These are phyloP conservation scores for Claviceps sp. DNA, from an alignment of 2,329 filamentous ascomycete genomes.

Conservation along the genomic window DNA sequence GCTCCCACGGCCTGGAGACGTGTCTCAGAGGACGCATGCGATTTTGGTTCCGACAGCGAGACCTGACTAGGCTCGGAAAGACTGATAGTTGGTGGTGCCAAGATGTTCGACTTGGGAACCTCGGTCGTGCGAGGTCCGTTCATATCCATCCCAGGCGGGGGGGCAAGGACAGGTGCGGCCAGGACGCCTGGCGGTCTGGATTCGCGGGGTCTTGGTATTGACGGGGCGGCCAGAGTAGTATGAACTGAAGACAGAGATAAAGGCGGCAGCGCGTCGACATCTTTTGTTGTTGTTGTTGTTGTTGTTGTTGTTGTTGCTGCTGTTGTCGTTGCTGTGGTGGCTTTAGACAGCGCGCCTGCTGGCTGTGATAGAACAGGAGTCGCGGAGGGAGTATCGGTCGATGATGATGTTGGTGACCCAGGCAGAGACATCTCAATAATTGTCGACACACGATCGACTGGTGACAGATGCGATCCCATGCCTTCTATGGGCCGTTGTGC, in stretches of 20 bases:
- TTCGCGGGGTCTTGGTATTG: slow-evolving; percentile 13
- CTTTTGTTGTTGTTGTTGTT: slow-evolving; percentile 4
- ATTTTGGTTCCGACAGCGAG: background rate
- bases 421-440: no score
- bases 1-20: no score
- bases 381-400: background rate
- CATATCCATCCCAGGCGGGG: slow-evolving; percentile 19
- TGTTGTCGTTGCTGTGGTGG: no score
- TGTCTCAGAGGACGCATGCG: background rate
- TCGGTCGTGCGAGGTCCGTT: slow-evolving; percentile 14
- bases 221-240: slow-evolving; percentile 9
- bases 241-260: slow-evolving; percentile 6
- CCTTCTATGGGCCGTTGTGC: background rate
- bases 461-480: background rate
- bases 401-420: background rate
- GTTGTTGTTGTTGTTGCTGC: slow-evolving; percentile 1
- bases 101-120: slow-evolving; percentile 28
- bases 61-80: background rate
- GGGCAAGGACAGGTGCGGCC: slow-evolving; percentile 24
- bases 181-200: slow-evolving; percentile 20
- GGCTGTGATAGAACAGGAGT: slow-evolving; percentile 10
- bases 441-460: background rate
- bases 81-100: slow-evolving; percentile 24
- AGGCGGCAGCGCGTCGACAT: slow-evolving; percentile 10
- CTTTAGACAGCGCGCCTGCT: slow-evolving; percentile 6